Evolutionary conservation across 1,284 basidiomycete species (phyloP).

Genomic region (Tremellales sp.): DNA sequence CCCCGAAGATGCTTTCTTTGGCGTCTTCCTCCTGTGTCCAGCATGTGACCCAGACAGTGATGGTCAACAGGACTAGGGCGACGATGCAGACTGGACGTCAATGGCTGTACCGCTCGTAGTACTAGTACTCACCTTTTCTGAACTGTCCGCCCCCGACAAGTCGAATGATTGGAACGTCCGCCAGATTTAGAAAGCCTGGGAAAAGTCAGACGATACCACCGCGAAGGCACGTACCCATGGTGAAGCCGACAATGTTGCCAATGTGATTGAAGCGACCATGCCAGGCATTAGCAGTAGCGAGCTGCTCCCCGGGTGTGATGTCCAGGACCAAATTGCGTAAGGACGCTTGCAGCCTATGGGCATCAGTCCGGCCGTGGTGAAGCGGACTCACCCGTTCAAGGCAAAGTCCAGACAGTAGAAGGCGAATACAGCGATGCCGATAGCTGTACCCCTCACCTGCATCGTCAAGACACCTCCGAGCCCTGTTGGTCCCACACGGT

Average conservation of each 20-base stretch:
- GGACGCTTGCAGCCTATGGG: slow-evolving; percentile 82
- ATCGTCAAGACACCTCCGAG: background rate
- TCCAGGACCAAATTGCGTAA: slow-evolving; percentile 88
- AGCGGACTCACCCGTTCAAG: slow-evolving; percentile 60
- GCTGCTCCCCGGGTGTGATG: slow-evolving; percentile 76
- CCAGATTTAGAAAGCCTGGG: slow-evolving; percentile 77
- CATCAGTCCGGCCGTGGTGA: background rate
- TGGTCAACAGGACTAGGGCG: slow-evolving; percentile 69
- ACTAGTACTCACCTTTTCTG: slow-evolving; percentile 57
- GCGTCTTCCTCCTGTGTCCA: slow-evolving; percentile 71
- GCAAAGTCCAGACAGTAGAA: slow-evolving; percentile 95
- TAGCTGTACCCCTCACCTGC: slow-evolving; percentile 67
- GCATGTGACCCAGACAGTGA: slow-evolving; percentile 84
- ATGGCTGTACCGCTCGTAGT: background rate
- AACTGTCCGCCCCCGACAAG: slow-evolving; percentile 91
- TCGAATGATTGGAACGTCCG: slow-evolving; percentile 65
- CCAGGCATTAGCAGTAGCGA: slow-evolving; percentile 95
- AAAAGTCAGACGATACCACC: background rate
- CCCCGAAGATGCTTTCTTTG: slow-evolving; percentile 51
- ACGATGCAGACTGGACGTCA: slow-evolving; percentile 67
- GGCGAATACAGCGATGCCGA: slow-evolving; percentile 78
- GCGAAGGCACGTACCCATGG: slow-evolving; percentile 60
- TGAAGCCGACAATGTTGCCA: slow-evolving; percentile 90
- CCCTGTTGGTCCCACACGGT: background rate
- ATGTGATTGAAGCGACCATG: slow-evolving; percentile 91